These are phyloP conservation scores for Desmodesmus armatus DNA, from an alignment of 139 green algal genomes.

Conservation along the genomic window DNA sequence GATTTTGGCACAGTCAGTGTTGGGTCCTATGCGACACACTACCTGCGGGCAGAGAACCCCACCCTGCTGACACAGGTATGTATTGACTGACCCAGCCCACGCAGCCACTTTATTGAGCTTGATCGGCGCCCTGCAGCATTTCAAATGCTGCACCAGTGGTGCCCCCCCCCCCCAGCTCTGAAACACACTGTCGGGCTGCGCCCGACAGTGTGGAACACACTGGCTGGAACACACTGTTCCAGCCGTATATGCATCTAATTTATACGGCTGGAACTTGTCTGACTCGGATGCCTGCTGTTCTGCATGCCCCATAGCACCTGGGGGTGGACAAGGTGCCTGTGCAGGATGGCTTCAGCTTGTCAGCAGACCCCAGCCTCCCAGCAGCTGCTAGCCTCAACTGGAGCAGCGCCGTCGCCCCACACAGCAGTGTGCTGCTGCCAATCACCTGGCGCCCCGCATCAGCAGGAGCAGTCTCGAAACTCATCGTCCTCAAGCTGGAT, in stretches of 20 bases:
- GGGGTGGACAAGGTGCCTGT: conserved; percentile 37
- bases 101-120: too few relatives aligned
- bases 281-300: not conserved
- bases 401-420: conserved; percentile 1
- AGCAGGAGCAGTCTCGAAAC: conserved; percentile 11
- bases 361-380: conserved; percentile 20
- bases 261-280: too few relatives aligned
- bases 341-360: conserved; percentile 32
- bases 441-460: conserved; percentile 25
- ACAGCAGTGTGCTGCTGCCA: conserved; percentile 31
- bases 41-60: conserved; percentile 21
- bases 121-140: too few relatives aligned
- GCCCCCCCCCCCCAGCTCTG: too few relatives aligned
- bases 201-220: not conserved
- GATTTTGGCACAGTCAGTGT: conserved; percentile 14
- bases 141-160: too few relatives aligned
- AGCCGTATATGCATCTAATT: too few relatives aligned
- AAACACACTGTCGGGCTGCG: too few relatives aligned
- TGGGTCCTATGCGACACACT: conserved; percentile 6
- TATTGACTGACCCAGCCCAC: too few relatives aligned
- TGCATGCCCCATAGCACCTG: conserved; percentile 35
- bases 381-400: conserved; percentile 38
- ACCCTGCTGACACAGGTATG: conserved; percentile 22
- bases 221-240: too few relatives aligned
- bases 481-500: conserved; percentile 30